Percentiles rank a stretch among this genome's conserved stretches.
phyloP scores from a whole-genome alignment of 2,329 filamentous ascomycete species.

The Fusarium oxysporum region DNA sequence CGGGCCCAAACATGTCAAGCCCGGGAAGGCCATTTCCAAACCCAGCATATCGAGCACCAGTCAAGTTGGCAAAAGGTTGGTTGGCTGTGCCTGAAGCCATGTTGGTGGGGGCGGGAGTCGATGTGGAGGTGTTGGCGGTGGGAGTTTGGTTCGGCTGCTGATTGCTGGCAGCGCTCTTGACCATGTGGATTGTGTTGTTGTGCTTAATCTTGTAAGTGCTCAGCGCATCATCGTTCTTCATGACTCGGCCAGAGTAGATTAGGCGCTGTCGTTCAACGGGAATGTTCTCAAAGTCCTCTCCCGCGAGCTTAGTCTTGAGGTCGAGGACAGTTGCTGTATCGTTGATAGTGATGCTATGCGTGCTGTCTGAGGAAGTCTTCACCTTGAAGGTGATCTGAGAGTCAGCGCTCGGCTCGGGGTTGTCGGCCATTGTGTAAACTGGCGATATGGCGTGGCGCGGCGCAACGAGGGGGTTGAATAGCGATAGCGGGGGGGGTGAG shows the following conservation, averaged over 20 bases:
- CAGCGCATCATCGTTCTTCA: constrained; percentile 93
- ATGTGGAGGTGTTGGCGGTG: constrained; percentile 54
- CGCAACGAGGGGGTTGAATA: constrained; percentile 32
- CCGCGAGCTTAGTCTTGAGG: constrained; percentile 88
- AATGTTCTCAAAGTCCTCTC: constrained; percentile 85
- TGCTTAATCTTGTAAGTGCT: constrained; percentile 93
- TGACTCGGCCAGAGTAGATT: constrained; percentile 96
- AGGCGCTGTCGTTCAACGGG: constrained; percentile 89
- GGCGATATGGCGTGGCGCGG: constrained; percentile 27
- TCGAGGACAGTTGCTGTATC: constrained; percentile 82
- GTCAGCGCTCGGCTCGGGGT: constrained; percentile 70
- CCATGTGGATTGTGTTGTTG: constrained; percentile 94
- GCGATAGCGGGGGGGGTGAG: constrained; percentile 18
- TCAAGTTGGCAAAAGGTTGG: constrained; percentile 90
- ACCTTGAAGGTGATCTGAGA: constrained; percentile 93
- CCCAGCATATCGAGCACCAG: constrained; percentile 92
- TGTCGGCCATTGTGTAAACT: constrained; percentile 70
- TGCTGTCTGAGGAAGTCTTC: constrained; percentile 93
- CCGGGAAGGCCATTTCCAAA: constrained; percentile 85
- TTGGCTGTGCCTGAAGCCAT: constrained; percentile 87
- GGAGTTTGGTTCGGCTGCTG: constrained; percentile 51
- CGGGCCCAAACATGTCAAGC: constrained; percentile 89
- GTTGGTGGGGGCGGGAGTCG: constrained; percentile 71
- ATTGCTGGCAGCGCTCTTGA: constrained; percentile 96
- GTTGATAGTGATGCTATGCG: constrained; percentile 84